Percentiles rank a stretch among this genome's conserved stretches.
Conservation (phyloP, 2,329 filamentous ascomycete species). For the Berkeleyomyces rouxiae region DNA sequence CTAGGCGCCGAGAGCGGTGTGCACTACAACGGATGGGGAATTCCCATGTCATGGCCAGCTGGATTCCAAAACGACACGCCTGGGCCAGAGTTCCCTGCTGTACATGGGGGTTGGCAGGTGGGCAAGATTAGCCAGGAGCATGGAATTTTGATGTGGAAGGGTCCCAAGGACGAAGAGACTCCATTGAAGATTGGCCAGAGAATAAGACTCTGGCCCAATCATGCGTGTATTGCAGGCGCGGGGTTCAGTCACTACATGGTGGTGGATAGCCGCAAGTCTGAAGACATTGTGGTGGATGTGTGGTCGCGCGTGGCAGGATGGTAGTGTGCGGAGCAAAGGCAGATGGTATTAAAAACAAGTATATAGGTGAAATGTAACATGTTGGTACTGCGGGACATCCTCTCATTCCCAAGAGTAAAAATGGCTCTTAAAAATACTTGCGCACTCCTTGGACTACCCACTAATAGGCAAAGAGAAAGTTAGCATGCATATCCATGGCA, state of each 20-base stretch:
- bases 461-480: not conserved
- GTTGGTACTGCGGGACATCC: no score
- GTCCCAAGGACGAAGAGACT: slow-evolving; percentile 27
- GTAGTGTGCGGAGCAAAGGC: slow-evolving; percentile 24
- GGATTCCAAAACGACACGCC: slow-evolving; percentile 22
- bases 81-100: slow-evolving; percentile 26
- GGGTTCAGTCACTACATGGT: slow-evolving; percentile 58
- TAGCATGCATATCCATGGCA: not conserved
- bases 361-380: no score
- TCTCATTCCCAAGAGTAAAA: not conserved
- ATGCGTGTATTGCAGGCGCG: slow-evolving; percentile 60
- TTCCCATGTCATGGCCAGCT: slow-evolving; percentile 41
- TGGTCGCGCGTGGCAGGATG: slow-evolving; percentile 58
- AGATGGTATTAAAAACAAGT: not conserved
- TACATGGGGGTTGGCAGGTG: slow-evolving; percentile 45
- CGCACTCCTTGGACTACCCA: slow-evolving; percentile 1
- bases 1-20: slow-evolving; percentile 19
- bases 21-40: slow-evolving; percentile 55
- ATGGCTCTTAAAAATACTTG: not conserved
- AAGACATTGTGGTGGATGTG: slow-evolving; percentile 52
- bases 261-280: slow-evolving; percentile 41
- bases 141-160: slow-evolving; percentile 48
- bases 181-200: slow-evolving; percentile 45
- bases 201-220: slow-evolving; percentile 61
- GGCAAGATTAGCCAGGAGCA: slow-evolving; percentile 64